Base-by-base conservation (phyloP, 108 stramenopile genomes). In the Skeletonema costatum region DNA sequence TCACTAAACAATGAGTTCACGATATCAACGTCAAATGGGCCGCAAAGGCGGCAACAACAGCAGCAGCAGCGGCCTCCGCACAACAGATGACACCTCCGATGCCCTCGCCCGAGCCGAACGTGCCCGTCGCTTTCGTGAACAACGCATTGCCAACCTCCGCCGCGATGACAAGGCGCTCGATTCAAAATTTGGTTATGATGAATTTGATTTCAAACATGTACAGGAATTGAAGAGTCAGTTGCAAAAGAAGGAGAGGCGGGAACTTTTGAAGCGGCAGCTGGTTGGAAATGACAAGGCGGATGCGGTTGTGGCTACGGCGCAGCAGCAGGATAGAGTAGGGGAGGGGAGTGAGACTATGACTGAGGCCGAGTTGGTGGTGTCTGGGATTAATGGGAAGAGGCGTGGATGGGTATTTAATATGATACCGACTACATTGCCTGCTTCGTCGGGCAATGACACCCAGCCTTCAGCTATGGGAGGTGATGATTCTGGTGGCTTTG, bases 371-470 rank as follows among this genome's bases (percentile, higher is more conserved):
- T 61, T 76, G 14, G 53, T 78, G 13, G 84, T 42, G 13, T 62
- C 75, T 17, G 75, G 60, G n/a, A 42, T 75, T 2, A 66, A 32
- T 33, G 69, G 71, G 62, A 53, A 68, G 13, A 64, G 76, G 32
- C 73, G 92, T 3, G 98, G 97, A 35, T 99, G 97, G 97, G 80
- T 98, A 9, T 95, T 95, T 71, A 92, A 99, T 67, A 91, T 98
- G 80, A 51, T 94, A 32, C 85, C 97, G n/a, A 93, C 95, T 11
- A 96, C 93, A 53, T 89, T 97, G 66, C 63, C 71, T 17, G 21
- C 73, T 25, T 51, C 72, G 6, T 38, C 53, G 33, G 51, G 25
- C 46, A 46, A 75, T 42, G 68, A 81, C 59, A 82, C 35, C 30
- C 51, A 31, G n/a, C 48, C 51, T 48, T 65, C 42, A 16, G 4